Base-by-base conservation (phyloP, 148 eudicot species). In the Vaccinium vitisidaea region DNA sequence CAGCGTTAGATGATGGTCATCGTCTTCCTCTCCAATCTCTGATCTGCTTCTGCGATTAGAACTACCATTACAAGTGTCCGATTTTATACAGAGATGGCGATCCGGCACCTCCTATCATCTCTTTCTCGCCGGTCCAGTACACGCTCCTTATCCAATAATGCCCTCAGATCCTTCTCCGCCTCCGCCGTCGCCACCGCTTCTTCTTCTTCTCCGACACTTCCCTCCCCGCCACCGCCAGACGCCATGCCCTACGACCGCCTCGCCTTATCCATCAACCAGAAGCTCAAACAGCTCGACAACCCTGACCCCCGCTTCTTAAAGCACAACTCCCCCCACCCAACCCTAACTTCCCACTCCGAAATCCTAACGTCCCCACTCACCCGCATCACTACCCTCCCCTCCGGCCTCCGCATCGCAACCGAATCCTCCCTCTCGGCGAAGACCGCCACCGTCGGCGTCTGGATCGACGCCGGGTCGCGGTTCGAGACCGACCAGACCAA, bases 381-480 rank as follows among this genome's bases (percentile, higher is more conserved):
- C 59, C 84, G 86, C 8, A 61, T 92, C 85, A 92, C 98, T 5
- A 94, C 94, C 8, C 93, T 94, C 70, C 93, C 94, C 3, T 85
- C 86, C 86, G 98, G 98, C 48, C 92, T 94, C 67, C 93, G 95
- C 0, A 88, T 94, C 46, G 98, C 98, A 43, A 94, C 95, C 30
- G 95, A 92, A 77, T 89, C 94, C 0, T 83, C 86, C 25, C 92
- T 92, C 21, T 80, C 94, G 13, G 84, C 91, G 0, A 82, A 85
- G 30, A 88, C 97, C 5, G 97, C 98, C 52, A 95, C 98, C 58
- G 94, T 95, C 10, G 98, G 98, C 16, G 98, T 94, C 8, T 94
- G 95, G 95, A 94, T 94, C 80, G 97, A 94, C 56, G 94, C 96
- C 3, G 98, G 96, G 0, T 91, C 94, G 36, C 81, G 98, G 39